Base-by-base conservation (phyloP, 23 red algal genomes). In the Chondrus crispus region DNA sequence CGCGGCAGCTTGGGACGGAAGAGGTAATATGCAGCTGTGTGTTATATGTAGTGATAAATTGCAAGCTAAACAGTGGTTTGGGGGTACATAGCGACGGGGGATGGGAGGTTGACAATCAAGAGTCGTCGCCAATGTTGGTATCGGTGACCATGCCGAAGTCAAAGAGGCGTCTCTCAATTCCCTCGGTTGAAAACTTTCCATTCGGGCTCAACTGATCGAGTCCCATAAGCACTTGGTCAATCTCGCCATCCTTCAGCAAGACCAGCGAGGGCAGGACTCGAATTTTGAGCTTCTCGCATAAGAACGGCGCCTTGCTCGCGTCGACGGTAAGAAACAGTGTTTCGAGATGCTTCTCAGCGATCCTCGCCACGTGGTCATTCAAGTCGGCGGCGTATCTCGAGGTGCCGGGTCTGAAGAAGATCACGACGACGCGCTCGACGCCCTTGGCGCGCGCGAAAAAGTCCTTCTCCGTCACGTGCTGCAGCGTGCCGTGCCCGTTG, bases 321-420 rank as follows among this genome's bases (percentile, higher is more conserved):
- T 98, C 93, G 36, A 89, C 76, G 1, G 64, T 51, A 6, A 68
- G 71, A 58, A 98, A 98, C 22, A 88, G 55, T 13, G 88, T 98
- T 70, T 98, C 96, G 49, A 98, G 46, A 45, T 98, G 96, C 2
- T 69, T 75, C 16, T 62, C 46, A 19, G 96, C 96, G 12, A 98
- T 39, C 20, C 78, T 57, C 32, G 42, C 73, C 39, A 95, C 58
- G 47, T 89, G 85, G 8, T 83, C 78, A 40, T 76, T 54, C 39
- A 98, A 79, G 62, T 93, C 91, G 48, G 89, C 88, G 1, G 87
- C 75, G 24, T 94, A 91, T 20, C 69, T 24, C 8, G 62, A 83
- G 50, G 92, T 75, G 43, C 93, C 96, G 1, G 80, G 51, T 50
- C 89, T 80, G 37, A 50, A 81, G 39, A 96, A 77, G 11, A 92